Percentiles rank a stretch among this genome's conserved stretches.
Evolutionary conservation across 768 basidiomycete genomes (phyloP).

Genomic region (Russula dissimulans): DNA sequence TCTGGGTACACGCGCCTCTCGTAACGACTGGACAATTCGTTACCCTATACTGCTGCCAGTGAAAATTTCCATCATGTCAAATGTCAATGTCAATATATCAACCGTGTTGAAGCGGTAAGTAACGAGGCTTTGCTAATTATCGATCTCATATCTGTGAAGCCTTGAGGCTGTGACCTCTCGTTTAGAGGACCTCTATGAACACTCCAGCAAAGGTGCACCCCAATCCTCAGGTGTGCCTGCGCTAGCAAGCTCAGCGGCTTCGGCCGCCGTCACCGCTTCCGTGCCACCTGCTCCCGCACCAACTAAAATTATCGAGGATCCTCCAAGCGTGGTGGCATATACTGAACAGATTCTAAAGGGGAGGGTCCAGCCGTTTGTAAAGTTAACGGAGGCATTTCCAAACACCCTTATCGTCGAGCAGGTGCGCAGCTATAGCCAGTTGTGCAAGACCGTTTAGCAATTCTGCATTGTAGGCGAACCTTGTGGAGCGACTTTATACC

Average conservation of each 20-base stretch:
- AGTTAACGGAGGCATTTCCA: constrained; percentile 63
- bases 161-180: constrained; percentile 90
- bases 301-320: constrained; percentile 31
- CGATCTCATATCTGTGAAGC: constrained; percentile 31
- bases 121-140: not conserved
- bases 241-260: constrained; percentile 24
- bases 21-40: not conserved
- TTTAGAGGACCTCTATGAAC: constrained; percentile 76
- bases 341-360: constrained; percentile 65
- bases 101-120: constrained; percentile 19
- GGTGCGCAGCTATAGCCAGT: constrained; percentile 36
- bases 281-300: constrained; percentile 29
- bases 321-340: constrained; percentile 61
- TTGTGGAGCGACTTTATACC: constrained; percentile 58
- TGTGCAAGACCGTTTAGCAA: not conserved
- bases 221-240: constrained; percentile 23
- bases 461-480: constrained; percentile 42
- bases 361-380: constrained; percentile 64
- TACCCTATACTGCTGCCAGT: not conserved
- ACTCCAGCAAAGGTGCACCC: constrained; percentile 17
- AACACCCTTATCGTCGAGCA: constrained; percentile 65
- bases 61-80: constrained; percentile 9
- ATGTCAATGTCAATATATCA: constrained; percentile 15
- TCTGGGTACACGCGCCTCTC: not conserved
- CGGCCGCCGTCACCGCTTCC: constrained; percentile 32